A percentile compares a stretch with the other conserved stretches of the same genome.
phyloP scores from a whole-genome alignment of 2,329 filamentous ascomycete species.

The Diaporthe caulivora region DNA sequence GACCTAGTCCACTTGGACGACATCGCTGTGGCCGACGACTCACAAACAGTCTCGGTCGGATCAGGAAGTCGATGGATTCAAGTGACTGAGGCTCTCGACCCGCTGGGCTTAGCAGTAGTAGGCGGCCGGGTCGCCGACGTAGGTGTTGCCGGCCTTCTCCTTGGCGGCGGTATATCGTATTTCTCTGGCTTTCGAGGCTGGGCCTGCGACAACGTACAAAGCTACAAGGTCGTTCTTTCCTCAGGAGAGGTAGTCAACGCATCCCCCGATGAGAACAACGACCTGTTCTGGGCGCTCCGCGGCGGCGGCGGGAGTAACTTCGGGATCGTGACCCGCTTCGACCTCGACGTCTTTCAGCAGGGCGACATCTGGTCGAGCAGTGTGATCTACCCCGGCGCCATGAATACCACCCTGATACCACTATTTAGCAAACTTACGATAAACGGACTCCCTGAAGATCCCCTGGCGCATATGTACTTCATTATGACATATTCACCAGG shows the following conservation, averaged over 20 bases:
- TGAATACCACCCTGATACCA: conserved; percentile 41
- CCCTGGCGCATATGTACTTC: conserved; percentile 12
- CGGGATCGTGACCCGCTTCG: conserved; percentile 51
- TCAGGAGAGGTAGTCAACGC: conserved; percentile 59
- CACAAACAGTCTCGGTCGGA: conserved; percentile 54
- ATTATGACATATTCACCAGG: conserved; percentile 5
- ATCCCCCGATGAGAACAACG: conserved; percentile 49
- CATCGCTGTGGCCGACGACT: conserved; percentile 49
- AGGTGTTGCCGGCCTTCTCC: conserved; percentile 58
- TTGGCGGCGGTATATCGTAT: conserved; percentile 64
- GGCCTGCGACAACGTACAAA: conserved; percentile 60
- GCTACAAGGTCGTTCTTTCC: conserved; percentile 61
- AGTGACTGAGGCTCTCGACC: conserved; percentile 56
- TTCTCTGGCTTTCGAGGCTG: conserved; percentile 59
- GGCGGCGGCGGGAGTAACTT: conserved; percentile 60
- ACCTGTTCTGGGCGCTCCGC: conserved; percentile 60
- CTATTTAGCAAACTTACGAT: neutral
- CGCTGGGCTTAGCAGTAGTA: conserved; percentile 53
- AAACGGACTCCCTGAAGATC: conserved; percentile 11
- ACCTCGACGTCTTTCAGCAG: conserved; percentile 46
- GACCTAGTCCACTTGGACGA: conserved; percentile 11
- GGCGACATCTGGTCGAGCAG: conserved; percentile 12
- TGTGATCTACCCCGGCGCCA: conserved; percentile 6
- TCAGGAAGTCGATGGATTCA: conserved; percentile 58
- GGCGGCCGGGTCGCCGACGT: conserved; percentile 58